Conservation (phyloP, 2,329 filamentous ascomycete genomes). For the Aspergillus jensenii region DNA sequence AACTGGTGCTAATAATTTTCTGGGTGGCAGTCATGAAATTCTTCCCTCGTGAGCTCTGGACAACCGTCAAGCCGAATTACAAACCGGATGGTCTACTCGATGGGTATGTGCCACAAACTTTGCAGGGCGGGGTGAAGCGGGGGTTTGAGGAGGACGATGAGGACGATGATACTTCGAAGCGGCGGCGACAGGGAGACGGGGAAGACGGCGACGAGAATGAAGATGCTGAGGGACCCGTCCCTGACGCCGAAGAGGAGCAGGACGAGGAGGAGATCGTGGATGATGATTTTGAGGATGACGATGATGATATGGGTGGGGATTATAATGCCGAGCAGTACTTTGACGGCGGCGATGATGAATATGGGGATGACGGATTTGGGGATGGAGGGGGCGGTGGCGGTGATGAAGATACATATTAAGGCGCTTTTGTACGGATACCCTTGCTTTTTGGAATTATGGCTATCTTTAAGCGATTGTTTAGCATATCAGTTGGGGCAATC, state of each 20-base stretch:
- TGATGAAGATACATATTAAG: conserved; percentile 46
- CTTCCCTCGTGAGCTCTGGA: conserved; percentile 60
- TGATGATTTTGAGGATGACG: conserved; percentile 61
- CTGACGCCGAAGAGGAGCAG: conserved; percentile 45
- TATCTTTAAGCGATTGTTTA: background rate
- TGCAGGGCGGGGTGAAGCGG: conserved; percentile 28
- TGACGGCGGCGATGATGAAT: conserved; percentile 57
- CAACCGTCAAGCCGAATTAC: conserved; percentile 51
- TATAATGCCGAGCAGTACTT: conserved; percentile 67
- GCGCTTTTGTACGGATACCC: conserved; percentile 29
- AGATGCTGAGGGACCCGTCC: conserved; percentile 46
- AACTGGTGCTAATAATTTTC: background rate
- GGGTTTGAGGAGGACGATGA: conserved; percentile 50
- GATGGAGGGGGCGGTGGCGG: conserved; percentile 56
- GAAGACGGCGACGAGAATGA: conserved; percentile 34
- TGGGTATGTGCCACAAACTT: conserved; percentile 24
- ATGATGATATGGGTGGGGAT: conserved; percentile 59
- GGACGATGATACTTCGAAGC: conserved; percentile 35
- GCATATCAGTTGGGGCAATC: background rate
- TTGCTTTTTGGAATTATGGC: conserved; percentile 21
- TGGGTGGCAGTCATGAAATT: conserved; percentile 50
- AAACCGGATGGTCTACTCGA: conserved; percentile 35
- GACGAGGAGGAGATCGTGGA: conserved; percentile 54
- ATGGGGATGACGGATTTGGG: conserved; percentile 55
- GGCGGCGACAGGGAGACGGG: conserved; percentile 31